Evolutionary conservation across 2,329 filamentous ascomycete species (phyloP).

Genomic region (Calycina herbarum): DNA sequence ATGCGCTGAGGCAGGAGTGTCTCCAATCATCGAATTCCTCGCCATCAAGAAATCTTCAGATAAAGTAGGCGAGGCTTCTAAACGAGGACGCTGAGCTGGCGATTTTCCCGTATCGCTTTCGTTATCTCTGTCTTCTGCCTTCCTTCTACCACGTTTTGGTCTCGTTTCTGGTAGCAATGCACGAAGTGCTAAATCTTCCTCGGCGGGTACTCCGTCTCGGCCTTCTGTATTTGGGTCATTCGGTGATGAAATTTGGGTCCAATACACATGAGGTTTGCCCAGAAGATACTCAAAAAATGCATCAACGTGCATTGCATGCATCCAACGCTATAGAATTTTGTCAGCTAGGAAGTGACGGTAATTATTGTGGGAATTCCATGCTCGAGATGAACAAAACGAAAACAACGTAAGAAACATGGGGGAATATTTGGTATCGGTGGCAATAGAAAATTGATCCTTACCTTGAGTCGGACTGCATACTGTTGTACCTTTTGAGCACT

Average conservation of each 20-base stretch:
- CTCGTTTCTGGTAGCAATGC: conserved; percentile 77
- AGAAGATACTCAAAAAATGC: conserved; percentile 91
- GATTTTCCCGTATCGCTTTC: conserved; percentile 54
- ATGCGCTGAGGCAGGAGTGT: conserved; percentile 44
- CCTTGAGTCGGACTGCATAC: conserved; percentile 89
- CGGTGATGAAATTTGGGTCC: conserved; percentile 68
- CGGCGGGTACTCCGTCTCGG: conserved; percentile 78
- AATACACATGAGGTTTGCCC: conserved; percentile 76
- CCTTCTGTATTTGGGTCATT: conserved; percentile 63
- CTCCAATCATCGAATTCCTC: conserved; percentile 38
- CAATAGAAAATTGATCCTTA: conserved; percentile 41
- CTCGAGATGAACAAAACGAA: not conserved
- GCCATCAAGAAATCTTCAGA: conserved; percentile 42
- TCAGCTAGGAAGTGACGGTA: conserved; percentile 9
- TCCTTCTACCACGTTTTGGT: conserved; percentile 61
- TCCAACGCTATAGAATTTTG: conserved; percentile 68
- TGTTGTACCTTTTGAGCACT: conserved; percentile 93
- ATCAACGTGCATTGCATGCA: conserved; percentile 94
- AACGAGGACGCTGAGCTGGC: conserved; percentile 60
- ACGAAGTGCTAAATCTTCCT: conserved; percentile 85
- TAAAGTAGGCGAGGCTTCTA: conserved; percentile 51
- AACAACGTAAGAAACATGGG: not conserved
- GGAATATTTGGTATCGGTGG: not conserved
- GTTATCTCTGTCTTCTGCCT: conserved; percentile 55
- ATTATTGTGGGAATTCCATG: not conserved